These are phyloP conservation scores for Hericium erinaceus DNA, from an alignment of 768 basidiomycete genomes.

Conservation along the genomic window DNA sequence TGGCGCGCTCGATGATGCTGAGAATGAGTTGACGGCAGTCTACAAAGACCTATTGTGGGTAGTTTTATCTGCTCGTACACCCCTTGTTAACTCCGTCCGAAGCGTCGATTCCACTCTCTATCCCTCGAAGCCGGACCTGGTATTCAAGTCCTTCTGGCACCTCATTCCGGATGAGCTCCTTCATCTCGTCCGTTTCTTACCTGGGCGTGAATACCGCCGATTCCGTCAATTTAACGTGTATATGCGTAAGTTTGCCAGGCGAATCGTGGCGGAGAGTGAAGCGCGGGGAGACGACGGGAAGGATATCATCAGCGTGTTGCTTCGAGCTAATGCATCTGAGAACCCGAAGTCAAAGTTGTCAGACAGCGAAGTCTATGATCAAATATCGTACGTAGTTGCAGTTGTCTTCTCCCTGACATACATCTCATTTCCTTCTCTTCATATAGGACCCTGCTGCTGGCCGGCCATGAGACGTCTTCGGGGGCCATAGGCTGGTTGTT, in stretches of 20 bases:
- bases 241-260: conserved; percentile 2
- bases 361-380: conserved; percentile 1
- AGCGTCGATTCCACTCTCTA: conserved; percentile 11
- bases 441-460: conserved; percentile 6
- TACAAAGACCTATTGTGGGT: conserved; percentile 11
- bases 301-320: conserved; percentile 11
- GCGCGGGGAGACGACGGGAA: conserved; percentile 6
- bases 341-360: not conserved
- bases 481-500: conserved; percentile 9
- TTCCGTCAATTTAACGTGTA: conserved; percentile 5
- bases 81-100: not conserved
- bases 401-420: not conserved
- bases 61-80: not conserved
- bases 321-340: conserved; percentile 9
- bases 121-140: conserved; percentile 6
- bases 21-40: not conserved
- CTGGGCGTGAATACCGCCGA: conserved; percentile 9
- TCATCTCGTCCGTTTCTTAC: conserved; percentile 10
- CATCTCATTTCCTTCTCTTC: not conserved
- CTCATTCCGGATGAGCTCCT: conserved; percentile 8
- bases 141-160: conserved; percentile 8
- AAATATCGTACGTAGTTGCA: conserved; percentile 7
- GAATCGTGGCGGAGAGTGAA: conserved; percentile 2
- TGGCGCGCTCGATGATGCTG: conserved; percentile 6
- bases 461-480: conserved; percentile 12